Conservation (phyloP, 768 basidiomycete genomes). For the Pleurotus tuber-regium region DNA sequence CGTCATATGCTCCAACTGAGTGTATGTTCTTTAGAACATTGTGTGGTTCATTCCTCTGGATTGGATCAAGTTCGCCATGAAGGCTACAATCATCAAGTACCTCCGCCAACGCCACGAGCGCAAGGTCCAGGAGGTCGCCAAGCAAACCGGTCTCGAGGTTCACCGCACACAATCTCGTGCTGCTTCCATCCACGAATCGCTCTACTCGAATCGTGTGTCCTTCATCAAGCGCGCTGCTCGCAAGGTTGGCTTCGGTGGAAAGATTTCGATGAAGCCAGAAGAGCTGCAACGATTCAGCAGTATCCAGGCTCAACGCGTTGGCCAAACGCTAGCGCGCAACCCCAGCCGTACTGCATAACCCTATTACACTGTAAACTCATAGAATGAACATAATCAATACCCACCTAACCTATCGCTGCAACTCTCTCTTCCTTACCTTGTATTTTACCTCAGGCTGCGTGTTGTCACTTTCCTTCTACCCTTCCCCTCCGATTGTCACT, state of each 20-base stretch:
- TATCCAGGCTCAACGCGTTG: slow-evolving; percentile 80
- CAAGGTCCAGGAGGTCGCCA: slow-evolving; percentile 34
- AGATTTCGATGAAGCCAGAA: slow-evolving; percentile 78
- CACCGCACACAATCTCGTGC: slow-evolving; percentile 87
- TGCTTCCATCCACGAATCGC: slow-evolving; percentile 84
- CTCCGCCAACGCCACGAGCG: slow-evolving; percentile 67
- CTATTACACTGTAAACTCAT: slow-evolving; percentile 4
- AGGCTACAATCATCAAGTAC: slow-evolving; percentile 84
- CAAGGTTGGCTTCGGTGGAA: slow-evolving; percentile 86
- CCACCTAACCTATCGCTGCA: slow-evolving; percentile 1
- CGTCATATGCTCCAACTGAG: slow-evolving; percentile 10
- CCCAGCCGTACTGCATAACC: slow-evolving; percentile 55
- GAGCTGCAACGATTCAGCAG: slow-evolving; percentile 85
- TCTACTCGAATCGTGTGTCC: slow-evolving; percentile 93
- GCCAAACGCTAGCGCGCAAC: slow-evolving; percentile 74
- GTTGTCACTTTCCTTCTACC: background rate
- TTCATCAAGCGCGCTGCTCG: slow-evolving; percentile 89
- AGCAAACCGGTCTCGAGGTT: slow-evolving; percentile 64
- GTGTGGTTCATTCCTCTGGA: slow-evolving; percentile 96
- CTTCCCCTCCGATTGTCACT: background rate
- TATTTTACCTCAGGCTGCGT: background rate
- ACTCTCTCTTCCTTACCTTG: background rate
- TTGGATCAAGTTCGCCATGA: slow-evolving; percentile 95
- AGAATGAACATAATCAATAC: slow-evolving; percentile 11
- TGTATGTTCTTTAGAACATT: slow-evolving; percentile 62